Base-by-base conservation (phyloP, 2,329 filamentous ascomycete genomes). In the Phyllosticta ampelicida region DNA sequence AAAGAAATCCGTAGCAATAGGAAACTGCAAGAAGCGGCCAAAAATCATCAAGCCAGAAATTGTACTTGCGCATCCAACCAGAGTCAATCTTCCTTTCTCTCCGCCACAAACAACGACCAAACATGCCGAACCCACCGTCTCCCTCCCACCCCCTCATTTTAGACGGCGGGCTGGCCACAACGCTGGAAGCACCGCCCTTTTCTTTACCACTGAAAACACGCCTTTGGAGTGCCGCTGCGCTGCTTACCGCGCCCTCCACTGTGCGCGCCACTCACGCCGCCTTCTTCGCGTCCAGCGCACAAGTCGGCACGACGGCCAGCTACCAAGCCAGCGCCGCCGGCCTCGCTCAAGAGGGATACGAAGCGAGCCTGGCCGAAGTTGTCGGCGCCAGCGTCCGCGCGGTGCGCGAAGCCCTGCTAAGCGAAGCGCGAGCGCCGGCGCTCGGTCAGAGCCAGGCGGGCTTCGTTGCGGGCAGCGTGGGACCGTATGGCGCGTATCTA, bases 131-230 rank as follows among this genome's bases (percentile, higher is more conserved):
- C 16, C 44, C 54, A 18, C 21, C 28, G 21, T 29, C 44, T 23
- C 54, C 48, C 54, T 30, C 48, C 5, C 26, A 26, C 9, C 44
- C 54, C 23, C 54, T 77, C 36, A 63, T 77, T 53, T 64, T 78
- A 48, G 76, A 78, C 59, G 76, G 76, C 29, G 76, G 73, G 5
- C 67, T 78, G 5, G 76, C 76, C 23, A 78, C 76, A 3, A 73
- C 77, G 59, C 69, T 78, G 16, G 76, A 78, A 62, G 66, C 66
- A 4, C 59, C 60, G 9, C 69, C 74, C 16, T 74, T 75, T 48
- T 44, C 36, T 8, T 71, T 67, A 55, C 70, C 77, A 59, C 70
- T 78, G 48, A 72, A 70, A 58, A 67, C 71, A 58, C 62, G 73
- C 5, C 66, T 78, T 9, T 78, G 76, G 76, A 77, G 75, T 20